A percentile compares a stretch with the other conserved stretches of the same genome.
These are phyloP conservation scores for Biancaea sappan DNA, from an alignment of 306 rosid species.

Conservation along the genomic window DNA sequence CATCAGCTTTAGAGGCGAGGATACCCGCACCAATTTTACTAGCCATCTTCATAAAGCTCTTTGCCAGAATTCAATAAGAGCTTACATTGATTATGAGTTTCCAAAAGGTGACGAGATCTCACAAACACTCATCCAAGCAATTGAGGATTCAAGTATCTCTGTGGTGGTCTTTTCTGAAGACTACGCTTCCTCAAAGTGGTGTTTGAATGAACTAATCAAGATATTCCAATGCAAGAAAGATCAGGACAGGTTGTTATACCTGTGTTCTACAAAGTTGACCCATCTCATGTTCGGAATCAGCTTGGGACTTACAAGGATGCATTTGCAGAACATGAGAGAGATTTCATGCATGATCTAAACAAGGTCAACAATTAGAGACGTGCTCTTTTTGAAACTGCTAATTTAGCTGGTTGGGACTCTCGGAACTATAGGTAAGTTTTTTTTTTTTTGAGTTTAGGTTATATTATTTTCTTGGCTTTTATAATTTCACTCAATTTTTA, in stretches of 20 bases:
- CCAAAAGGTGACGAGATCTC: conserved; percentile 4
- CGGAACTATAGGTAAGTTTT: neutral
- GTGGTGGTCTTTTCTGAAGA: neutral
- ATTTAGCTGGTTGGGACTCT: conserved; percentile 23
- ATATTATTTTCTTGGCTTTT: no score
- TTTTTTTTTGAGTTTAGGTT: neutral
- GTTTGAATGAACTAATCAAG: conserved; percentile 17
- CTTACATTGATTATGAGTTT: conserved; percentile 21
- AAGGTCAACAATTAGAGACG: neutral
- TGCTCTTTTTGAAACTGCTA: neutral
- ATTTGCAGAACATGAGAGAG: conserved; percentile 7
- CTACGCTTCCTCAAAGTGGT: conserved; percentile 25
- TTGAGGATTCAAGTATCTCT: neutral
- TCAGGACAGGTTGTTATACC: conserved; percentile 17
- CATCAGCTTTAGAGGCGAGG: conserved; percentile 42
- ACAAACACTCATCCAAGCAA: neutral
- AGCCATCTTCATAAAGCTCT: neutral
- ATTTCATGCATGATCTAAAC: neutral
- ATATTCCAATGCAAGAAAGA: neutral
- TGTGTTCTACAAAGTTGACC: conserved; percentile 8
- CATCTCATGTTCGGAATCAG: neutral
- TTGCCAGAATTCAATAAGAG: neutral
- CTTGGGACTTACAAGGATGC: neutral
- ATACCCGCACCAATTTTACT: conserved; percentile 14
- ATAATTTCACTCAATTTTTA: no score